These are phyloP conservation scores for Saccharomyces kudriavzevii DNA, from an alignment of 805 yeast genomes.

Conservation along the genomic window DNA sequence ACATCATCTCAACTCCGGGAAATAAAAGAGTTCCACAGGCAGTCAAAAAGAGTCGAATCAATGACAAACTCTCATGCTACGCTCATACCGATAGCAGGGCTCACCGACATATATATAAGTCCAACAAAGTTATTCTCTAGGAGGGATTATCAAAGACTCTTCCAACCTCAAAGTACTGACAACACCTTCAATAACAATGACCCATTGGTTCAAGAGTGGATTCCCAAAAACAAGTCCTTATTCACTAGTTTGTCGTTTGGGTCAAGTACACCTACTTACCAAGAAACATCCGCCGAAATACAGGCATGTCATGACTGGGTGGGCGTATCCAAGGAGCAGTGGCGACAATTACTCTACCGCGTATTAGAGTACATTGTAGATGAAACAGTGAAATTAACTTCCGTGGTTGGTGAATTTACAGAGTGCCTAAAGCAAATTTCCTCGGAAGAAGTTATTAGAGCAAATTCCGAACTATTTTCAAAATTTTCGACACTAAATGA, in stretches of 20 bases:
- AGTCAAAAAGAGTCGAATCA: slow-evolving; percentile 50
- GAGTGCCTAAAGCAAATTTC: slow-evolving; percentile 50
- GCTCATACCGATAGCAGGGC: slow-evolving; percentile 3
- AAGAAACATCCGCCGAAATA: slow-evolving; percentile 61
- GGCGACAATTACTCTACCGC: slow-evolving; percentile 50
- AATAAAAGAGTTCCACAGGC: neutral
- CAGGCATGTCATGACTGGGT: slow-evolving; percentile 67
- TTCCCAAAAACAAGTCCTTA: slow-evolving; percentile 13
- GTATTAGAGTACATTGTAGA: slow-evolving; percentile 63
- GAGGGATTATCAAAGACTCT: slow-evolving; percentile 48
- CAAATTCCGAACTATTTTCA: slow-evolving; percentile 51
- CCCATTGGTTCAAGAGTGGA: slow-evolving; percentile 2
- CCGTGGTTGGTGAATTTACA: slow-evolving; percentile 61
- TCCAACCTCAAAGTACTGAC: slow-evolving; percentile 39
- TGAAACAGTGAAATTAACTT: slow-evolving; percentile 66
- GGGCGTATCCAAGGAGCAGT: slow-evolving; percentile 53
- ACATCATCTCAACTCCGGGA: neutral
- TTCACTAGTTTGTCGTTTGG: slow-evolving; percentile 57
- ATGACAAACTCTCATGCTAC: slow-evolving; percentile 43
- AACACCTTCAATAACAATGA: slow-evolving; percentile 50
- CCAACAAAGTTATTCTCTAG: slow-evolving; percentile 11
- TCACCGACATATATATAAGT: slow-evolving; percentile 16
- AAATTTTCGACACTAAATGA: slow-evolving; percentile 43
- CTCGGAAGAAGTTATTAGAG: slow-evolving; percentile 63
- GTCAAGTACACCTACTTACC: slow-evolving; percentile 56